phyloP scores from a whole-genome alignment of 768 basidiomycete genomes.

The Lactifluus piperatus region DNA sequence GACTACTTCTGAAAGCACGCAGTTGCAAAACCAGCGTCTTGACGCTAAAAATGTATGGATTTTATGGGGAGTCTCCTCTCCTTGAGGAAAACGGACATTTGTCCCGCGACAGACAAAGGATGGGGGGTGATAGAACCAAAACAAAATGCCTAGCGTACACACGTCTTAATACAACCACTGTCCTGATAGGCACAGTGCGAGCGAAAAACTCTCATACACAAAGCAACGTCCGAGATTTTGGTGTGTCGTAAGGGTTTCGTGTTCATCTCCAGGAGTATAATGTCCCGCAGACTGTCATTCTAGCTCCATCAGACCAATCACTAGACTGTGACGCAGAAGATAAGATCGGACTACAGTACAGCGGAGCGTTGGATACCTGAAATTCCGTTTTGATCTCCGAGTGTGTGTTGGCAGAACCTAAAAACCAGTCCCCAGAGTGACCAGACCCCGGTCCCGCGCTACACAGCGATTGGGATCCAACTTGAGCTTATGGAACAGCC shows the following conservation, averaged over 20 bases:
- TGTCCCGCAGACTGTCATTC: neutral
- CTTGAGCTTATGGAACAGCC: neutral
- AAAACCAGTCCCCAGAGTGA: neutral
- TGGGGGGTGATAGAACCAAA: neutral
- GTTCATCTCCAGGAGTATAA: neutral
- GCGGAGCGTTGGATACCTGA: neutral
- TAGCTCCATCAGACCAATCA: neutral
- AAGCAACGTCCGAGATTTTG: no score
- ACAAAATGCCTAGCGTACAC: neutral
- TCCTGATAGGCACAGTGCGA: no score
- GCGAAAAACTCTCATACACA: neutral
- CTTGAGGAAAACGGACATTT: neutral
- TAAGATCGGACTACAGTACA: neutral
- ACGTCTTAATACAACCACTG: neutral
- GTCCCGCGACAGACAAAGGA: neutral
- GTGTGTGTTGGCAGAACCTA: neutral
- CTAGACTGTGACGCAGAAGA: neutral
- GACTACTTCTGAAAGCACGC: neutral
- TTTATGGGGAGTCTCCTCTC: neutral
- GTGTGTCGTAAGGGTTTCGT: no score
- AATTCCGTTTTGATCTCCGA: neutral
- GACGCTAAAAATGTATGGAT: neutral
- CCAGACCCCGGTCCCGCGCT: no score
- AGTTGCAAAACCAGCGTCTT: neutral
- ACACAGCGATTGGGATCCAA: neutral